These are phyloP conservation scores for Globisporangium takayamanum DNA, from an alignment of 352 stramenopile species.

Conservation along the genomic window DNA sequence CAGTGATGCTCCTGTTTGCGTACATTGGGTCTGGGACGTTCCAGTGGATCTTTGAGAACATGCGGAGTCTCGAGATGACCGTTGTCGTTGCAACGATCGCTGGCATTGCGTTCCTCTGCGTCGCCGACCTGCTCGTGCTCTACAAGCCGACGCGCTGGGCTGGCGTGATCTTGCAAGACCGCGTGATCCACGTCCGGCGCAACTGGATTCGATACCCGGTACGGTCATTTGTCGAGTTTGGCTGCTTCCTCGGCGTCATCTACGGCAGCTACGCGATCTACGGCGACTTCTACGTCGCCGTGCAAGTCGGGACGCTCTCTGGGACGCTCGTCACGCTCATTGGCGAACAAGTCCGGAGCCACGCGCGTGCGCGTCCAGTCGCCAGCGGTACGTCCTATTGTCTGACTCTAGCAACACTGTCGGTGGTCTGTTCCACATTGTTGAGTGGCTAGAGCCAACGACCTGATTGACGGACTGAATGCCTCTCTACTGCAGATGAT, in stretches of 20 bases:
- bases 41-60: conserved; percentile 87
- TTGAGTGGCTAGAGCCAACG: not conserved
- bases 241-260: conserved; percentile 83
- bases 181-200: conserved; percentile 60
- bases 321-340: conserved; percentile 76
- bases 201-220: conserved; percentile 78
- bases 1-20: conserved; percentile 72
- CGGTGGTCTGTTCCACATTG: not conserved
- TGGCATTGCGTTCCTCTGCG: conserved; percentile 79
- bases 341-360: conserved; percentile 65
- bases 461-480: conserved; percentile 1
- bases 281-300: conserved; percentile 61
- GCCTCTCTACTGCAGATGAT: conserved; percentile 16
- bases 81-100: conserved; percentile 69
- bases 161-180: conserved; percentile 79
- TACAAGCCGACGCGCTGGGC: conserved; percentile 61
- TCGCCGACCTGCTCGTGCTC: conserved; percentile 57
- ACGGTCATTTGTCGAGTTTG: conserved; percentile 78
- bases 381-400: conserved; percentile 24
- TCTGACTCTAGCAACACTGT: not conserved
- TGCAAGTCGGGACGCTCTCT: conserved; percentile 79
- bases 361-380: conserved; percentile 31
- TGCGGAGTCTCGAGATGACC: conserved; percentile 77
- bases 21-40: conserved; percentile 84
- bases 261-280: conserved; percentile 87